Evolutionary conservation across 768 basidiomycete species (phyloP), one percentile per base, ranked within the genome.

Genomic region (Daedaleopsis sinensis): DNA sequence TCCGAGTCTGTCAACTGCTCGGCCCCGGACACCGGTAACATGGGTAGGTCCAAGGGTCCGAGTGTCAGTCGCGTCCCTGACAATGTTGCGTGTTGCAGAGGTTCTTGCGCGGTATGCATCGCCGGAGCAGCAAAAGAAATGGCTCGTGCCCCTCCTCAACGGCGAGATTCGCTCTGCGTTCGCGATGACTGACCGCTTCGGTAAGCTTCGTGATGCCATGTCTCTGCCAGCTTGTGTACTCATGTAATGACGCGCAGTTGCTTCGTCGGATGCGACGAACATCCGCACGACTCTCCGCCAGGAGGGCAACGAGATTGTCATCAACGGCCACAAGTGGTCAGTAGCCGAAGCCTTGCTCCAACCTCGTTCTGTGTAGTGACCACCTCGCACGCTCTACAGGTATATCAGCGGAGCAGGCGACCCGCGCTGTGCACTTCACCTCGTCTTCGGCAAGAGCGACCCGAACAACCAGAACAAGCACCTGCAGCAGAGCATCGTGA

Each of bases 321-420:
- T 99, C 62, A 96, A 91, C 68, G 97, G 96, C 0, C 94, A 95
- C 76, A 99, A 99, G 83, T 98, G 96, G 96, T 92, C 59, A 23
- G 72, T 64, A 16, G 16, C 37, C 6, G 36, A 15, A 5, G 35
- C 13, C 5, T n/a, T 16, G 39, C 52, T 19, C 55, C n/a, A 18
- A 53, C 37, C 42, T 10, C 18, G 23, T 18, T 16, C 32, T 51
- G 8, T 42, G 39, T 42, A 10, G 13, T 42, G 39, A 42, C 18
- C 18, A 10, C 15, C 39, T 32, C 4, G 27, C 27, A 32, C 27
- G 27, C 27, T 5, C 23, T 48, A 19, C 61, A 95, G 91, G 93
- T 98, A 93, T 91, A 98, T 98, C 73, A 95, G 93, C 32, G 96
- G 96, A 52, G 96, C 96, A 8, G 95, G 95, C 18, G 95, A 98